A percentile compares a stretch with the other conserved stretches of the same genome.
Evolutionary conservation across 2,329 filamentous ascomycete genomes (phyloP).

Genomic region (Dothistroma septosporum): DNA sequence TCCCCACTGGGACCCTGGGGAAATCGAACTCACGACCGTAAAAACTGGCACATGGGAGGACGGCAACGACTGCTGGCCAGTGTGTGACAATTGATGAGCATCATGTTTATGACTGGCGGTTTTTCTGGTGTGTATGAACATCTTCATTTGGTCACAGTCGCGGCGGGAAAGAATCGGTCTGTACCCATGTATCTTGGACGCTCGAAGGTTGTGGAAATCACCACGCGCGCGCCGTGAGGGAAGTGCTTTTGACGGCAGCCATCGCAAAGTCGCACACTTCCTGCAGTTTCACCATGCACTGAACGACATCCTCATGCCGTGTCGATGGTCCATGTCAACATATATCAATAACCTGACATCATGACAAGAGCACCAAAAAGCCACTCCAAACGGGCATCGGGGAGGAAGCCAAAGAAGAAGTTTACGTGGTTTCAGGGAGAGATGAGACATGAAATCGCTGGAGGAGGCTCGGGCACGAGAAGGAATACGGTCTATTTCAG

Average conservation of each 20-base stretch:
- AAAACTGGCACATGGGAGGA: not conserved
- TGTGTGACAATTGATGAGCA: not conserved
- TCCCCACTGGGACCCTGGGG: not conserved
- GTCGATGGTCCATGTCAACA: too few relatives aligned
- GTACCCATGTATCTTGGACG: not conserved
- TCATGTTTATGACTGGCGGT: constrained; percentile 20
- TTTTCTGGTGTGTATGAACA: constrained; percentile 17
- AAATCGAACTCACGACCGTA: not conserved
- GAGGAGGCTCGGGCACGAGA: not conserved
- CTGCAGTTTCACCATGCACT: not conserved
- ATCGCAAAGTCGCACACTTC: not conserved
- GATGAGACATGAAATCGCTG: constrained; percentile 1
- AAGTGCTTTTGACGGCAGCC: not conserved
- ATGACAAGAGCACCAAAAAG: too few relatives aligned
- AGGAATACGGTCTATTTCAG: not conserved
- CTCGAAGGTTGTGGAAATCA: not conserved
- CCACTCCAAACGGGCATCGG: too few relatives aligned
- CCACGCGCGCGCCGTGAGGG: not conserved
- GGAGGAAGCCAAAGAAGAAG: not conserved
- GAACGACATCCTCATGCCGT: too few relatives aligned
- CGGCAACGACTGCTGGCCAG: not conserved
- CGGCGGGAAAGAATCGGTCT: not conserved
- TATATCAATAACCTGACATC: too few relatives aligned
- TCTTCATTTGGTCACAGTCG: not conserved
- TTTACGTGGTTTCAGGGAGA: constrained; percentile 11